These are phyloP conservation scores for Claviceps pusilla DNA, from an alignment of 2,329 filamentous ascomycete species.

Conservation along the genomic window DNA sequence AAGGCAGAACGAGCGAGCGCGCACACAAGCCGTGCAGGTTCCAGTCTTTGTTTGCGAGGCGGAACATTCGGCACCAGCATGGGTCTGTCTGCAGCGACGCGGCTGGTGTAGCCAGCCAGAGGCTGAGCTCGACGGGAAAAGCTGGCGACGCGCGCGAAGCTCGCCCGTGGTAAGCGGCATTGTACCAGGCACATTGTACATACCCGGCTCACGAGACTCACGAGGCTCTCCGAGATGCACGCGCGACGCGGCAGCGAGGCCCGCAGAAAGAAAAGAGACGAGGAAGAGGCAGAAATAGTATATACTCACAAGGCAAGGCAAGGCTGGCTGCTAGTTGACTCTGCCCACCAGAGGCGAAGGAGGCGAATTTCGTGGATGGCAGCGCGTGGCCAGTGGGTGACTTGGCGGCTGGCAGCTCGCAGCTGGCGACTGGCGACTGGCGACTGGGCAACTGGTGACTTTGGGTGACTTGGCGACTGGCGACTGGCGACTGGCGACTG, in stretches of 20 bases:
- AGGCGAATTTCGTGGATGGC: constrained; percentile 8
- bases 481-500: no score
- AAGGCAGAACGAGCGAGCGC: constrained; percentile 4
- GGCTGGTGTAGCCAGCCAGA: constrained; percentile 8
- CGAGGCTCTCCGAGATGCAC: not conserved
- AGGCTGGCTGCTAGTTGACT: constrained; percentile 13
- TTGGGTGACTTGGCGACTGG: no score
- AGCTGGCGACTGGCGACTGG: no score
- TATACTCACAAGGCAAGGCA: constrained; percentile 20
- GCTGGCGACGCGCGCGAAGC: constrained; percentile 8
- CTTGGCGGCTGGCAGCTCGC: no score
- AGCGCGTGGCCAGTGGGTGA: not conserved
- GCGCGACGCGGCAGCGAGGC: constrained; percentile 2
- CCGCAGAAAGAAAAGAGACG: constrained; percentile 5
- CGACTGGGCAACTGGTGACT: no score
- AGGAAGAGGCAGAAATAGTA: constrained; percentile 8
- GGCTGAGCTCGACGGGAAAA: not conserved
- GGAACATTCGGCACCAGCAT: constrained; percentile 6
- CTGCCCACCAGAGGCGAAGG: constrained; percentile 9
- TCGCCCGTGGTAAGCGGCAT: constrained; percentile 5
- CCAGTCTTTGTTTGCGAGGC: constrained; percentile 4
- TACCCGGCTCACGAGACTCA: no score
- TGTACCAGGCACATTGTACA: constrained; percentile 1
- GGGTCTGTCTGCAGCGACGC: constrained; percentile 10
- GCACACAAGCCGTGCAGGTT: not conserved